phyloP scores from a whole-genome alignment of 306 rosid species.

The Vachellia pachyceras region DNA sequence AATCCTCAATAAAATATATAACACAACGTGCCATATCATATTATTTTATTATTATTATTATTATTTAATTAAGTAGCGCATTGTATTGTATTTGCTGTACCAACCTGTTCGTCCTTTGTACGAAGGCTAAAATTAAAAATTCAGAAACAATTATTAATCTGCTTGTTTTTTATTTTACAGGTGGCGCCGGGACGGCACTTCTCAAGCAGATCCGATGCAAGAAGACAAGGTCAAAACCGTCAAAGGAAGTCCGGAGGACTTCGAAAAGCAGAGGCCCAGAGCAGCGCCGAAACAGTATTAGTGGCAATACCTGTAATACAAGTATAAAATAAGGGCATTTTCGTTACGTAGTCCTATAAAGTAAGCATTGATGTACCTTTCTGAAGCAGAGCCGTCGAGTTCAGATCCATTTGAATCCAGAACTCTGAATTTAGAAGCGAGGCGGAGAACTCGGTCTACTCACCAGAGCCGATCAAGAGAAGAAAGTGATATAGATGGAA shows the following conservation, averaged over 20 bases:
- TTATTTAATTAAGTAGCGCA: too few relatives aligned
- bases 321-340: not conserved
- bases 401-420: not conserved
- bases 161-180: not conserved
- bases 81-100: not conserved
- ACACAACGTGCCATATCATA: too few relatives aligned
- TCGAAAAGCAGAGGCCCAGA: not conserved
- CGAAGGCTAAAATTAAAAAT: not conserved
- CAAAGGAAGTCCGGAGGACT: not conserved
- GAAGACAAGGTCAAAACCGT: slow-evolving; percentile 5
- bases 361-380: fast-evolving
- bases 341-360: not conserved
- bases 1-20: too few relatives aligned
- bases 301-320: not conserved
- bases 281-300: not conserved
- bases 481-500: slow-evolving; percentile 35
- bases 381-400: not conserved
- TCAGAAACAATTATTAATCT: not conserved
- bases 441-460: not conserved
- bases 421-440: not conserved
- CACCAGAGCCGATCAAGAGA: not conserved
- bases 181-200: not conserved
- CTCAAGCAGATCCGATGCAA: not conserved
- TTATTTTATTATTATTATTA: too few relatives aligned
- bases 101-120: not conserved